Base-by-base conservation (phyloP, 2,329 filamentous ascomycete genomes). In the Neospermospora avenae region DNA sequence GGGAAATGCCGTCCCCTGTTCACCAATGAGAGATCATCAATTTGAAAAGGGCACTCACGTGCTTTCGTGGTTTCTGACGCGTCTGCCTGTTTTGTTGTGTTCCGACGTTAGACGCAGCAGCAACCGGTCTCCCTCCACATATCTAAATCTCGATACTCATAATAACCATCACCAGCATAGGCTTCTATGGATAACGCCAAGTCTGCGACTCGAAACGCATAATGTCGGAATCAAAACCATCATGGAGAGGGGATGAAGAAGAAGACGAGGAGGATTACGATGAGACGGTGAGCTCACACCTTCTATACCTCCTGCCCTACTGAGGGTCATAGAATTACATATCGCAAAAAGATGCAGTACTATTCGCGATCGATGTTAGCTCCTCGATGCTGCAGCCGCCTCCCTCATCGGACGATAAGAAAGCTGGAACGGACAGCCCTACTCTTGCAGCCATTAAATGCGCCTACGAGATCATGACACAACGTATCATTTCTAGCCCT, bases 401-500 rank as follows among this genome's bases (percentile, higher is more conserved):
- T 22, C 82, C 85, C 2, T 77, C 80, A 2, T 81, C 81, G 6
- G 81, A 84, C 62, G 83, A 86, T 54, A 96, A 90, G 76, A 93
- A 92, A 73, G 84, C 86, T 45, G 88, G 90, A 65, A 85, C 80
- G 59, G 90, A 93, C 69, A 93, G 89, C 46, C 86, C 93, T 3
- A 81, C 91, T 0, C 82, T 88, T 55, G 93, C 93, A 16, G 93
- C 95, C 3, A 77, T 99, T 53, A 96, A 96, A 80, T 97, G 91
- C 69, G 95, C 93, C 60, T 96, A 96, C 71, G 86, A 91, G 71
- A 80, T 99, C 56, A 97, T 99, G 91, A 91, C 98, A 76, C 93
- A 98, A 77, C 91, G 95, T 68, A 98, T 99, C 74, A 98, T 99
- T 69, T 93, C 93, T 3, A 93, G 93, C 63, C 95, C 95, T 1